Conservation (phyloP, 2,329 filamentous ascomycete genomes). For the Anisogramma anomala region DNA sequence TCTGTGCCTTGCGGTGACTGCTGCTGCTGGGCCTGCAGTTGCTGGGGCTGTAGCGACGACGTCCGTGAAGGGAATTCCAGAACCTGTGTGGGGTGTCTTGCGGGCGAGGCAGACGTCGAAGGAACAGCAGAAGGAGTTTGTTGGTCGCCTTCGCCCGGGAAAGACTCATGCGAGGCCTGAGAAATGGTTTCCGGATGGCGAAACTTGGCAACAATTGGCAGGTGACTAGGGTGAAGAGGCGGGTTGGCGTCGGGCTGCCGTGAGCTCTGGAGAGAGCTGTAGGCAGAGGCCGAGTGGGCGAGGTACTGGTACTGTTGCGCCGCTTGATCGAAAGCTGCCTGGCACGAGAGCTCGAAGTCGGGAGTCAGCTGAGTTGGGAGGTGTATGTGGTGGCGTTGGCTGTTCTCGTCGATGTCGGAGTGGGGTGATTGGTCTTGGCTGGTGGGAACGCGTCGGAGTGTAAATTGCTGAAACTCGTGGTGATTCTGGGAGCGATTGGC, state of each 20-base stretch:
- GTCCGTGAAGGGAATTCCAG: slow-evolving; percentile 25
- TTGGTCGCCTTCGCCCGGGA: slow-evolving; percentile 38
- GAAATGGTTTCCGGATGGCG: slow-evolving; percentile 49
- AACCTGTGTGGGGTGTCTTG: slow-evolving; percentile 28
- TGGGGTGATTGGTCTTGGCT: slow-evolving; percentile 32
- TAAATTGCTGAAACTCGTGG: slow-evolving; percentile 28
- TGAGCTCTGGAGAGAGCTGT: slow-evolving; percentile 21
- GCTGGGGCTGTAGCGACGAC: slow-evolving; percentile 20
- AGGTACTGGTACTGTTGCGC: slow-evolving; percentile 19
- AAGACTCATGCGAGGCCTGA: slow-evolving; percentile 51
- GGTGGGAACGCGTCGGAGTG: slow-evolving; percentile 37
- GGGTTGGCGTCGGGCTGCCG: slow-evolving; percentile 24
- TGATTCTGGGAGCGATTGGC: slow-evolving; percentile 25
- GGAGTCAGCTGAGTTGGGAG: slow-evolving; percentile 25
- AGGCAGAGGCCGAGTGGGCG: slow-evolving; percentile 19
- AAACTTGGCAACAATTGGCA: slow-evolving; percentile 26
- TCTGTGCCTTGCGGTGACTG: slow-evolving; percentile 21
- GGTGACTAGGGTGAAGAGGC: slow-evolving; percentile 26
- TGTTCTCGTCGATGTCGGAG: slow-evolving; percentile 29
- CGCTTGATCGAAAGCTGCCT: slow-evolving; percentile 28
- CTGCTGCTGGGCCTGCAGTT: slow-evolving; percentile 16
- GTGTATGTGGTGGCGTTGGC: slow-evolving; percentile 29
- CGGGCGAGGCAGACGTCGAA: slow-evolving; percentile 27
- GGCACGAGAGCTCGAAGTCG: slow-evolving; percentile 28
- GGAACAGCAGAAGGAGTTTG: slow-evolving; percentile 28